A percentile compares a stretch with the other conserved stretches of the same genome.
Evolutionary conservation across 345 rosid genomes (phyloP).

Genomic region (Excoecaria cochinchinensis): DNA sequence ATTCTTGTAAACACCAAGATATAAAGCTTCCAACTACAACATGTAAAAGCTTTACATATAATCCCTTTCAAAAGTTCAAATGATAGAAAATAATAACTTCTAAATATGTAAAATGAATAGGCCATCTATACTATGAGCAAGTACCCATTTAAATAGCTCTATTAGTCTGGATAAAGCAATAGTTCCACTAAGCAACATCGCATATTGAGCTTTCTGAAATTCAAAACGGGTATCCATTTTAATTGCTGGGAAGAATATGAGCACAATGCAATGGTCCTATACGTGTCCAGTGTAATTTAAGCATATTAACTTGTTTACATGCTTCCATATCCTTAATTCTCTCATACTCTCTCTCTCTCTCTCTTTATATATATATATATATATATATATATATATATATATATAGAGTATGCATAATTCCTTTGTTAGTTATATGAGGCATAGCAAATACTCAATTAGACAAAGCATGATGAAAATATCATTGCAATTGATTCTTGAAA

Average conservation of each 20-base stretch:
- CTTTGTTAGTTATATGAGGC: no score
- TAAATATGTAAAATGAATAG: conserved; percentile 8
- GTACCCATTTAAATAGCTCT: conserved; percentile 91
- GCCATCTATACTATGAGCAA: conserved; percentile 12
- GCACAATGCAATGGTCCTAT: not conserved
- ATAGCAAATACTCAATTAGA: no score
- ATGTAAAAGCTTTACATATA: conserved; percentile 6
- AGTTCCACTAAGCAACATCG: conserved; percentile 85
- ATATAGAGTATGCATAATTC: no score
- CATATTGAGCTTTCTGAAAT: conserved; percentile 87
- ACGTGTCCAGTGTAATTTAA: not conserved
- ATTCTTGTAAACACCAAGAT: conserved; percentile 76
- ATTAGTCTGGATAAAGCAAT: conserved; percentile 97
- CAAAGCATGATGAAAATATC: no score
- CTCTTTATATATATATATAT: no score
- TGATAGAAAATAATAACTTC: not conserved
- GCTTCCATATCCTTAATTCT: no score
- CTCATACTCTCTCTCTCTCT: no score
- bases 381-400: no score
- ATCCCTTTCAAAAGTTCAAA: not conserved
- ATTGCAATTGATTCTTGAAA: conserved; percentile 1
- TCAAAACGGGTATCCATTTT: conserved; percentile 6
- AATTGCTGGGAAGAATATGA: not conserved
- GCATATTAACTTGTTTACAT: no score
- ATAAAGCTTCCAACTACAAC: conserved; percentile 85